Evolutionary conservation across 345 rosid genomes (phyloP).

Genomic region (Salix exigua): DNA sequence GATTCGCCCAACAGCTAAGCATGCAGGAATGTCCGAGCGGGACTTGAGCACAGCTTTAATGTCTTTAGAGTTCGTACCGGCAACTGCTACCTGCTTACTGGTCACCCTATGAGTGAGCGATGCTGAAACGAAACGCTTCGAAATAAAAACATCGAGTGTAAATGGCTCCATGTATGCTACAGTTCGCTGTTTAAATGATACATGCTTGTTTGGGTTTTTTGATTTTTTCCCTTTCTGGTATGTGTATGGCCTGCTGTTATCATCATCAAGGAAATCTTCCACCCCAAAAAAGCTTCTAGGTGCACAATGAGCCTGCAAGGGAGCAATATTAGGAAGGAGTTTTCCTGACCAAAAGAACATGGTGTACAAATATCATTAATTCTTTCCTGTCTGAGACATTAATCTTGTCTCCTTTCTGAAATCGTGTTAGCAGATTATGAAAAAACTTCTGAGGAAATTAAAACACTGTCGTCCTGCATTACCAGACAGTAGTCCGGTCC

Average conservation of each 20-base stretch:
- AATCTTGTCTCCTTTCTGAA: background rate
- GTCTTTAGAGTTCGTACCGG: constrained; percentile 95
- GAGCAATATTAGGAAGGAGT: background rate
- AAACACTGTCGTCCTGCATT: no score
- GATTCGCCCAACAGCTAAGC: constrained; percentile 71
- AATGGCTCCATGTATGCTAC: constrained; percentile 85
- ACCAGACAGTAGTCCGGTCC: no score
- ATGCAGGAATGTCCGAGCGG: constrained; percentile 85
- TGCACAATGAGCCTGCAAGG: constrained; percentile 42
- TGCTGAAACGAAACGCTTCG: constrained; percentile 88
- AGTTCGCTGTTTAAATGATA: constrained; percentile 82
- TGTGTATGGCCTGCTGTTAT: constrained; percentile 83
- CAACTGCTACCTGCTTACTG: constrained; percentile 87
- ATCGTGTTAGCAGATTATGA: background rate
- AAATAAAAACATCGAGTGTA: constrained; percentile 81
- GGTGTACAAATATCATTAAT: background rate
- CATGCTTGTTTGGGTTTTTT: constrained; percentile 70
- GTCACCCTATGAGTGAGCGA: constrained; percentile 90
- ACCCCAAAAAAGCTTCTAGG: constrained; percentile 97
- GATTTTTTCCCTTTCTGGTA: constrained; percentile 79
- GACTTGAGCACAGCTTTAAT: constrained; percentile 78
- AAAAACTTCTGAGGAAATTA: background rate
- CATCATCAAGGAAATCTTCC: constrained; percentile 88
- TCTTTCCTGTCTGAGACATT: background rate
- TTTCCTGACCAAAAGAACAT: background rate